Evolutionary conservation across 257 asterid species (phyloP).

Genomic region (Osmanthus fragrans): DNA sequence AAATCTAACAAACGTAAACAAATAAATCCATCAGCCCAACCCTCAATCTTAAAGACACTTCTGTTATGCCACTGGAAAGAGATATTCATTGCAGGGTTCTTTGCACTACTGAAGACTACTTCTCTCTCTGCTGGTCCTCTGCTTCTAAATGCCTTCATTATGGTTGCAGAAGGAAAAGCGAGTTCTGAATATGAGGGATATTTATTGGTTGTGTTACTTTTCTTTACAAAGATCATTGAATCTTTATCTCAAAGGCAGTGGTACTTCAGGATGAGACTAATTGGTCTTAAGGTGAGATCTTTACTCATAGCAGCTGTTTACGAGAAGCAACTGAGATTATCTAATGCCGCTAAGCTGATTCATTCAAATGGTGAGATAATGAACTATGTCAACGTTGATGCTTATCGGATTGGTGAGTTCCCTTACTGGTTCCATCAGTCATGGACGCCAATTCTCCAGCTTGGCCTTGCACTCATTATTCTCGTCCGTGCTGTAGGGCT

Average conservation of each 20-base stretch:
- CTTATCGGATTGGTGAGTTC: conserved; percentile 87
- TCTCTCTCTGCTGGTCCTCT: conserved; percentile 81
- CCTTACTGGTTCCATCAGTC: conserved; percentile 91
- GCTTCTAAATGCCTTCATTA: conserved; percentile 78
- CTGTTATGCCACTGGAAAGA: conserved; percentile 62
- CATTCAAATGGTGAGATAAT: conserved; percentile 91
- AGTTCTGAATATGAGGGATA: conserved; percentile 62
- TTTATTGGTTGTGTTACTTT: conserved; percentile 57
- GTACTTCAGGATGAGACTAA: conserved; percentile 73
- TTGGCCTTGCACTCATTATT: conserved; percentile 67
- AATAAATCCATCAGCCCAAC: conserved; percentile 35
- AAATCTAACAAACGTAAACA: conserved; percentile 41
- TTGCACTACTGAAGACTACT: conserved; percentile 64
- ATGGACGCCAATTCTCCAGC: conserved; percentile 86
- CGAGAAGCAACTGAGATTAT: conserved; percentile 70
- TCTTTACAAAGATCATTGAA: conserved; percentile 65
- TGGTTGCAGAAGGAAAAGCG: conserved; percentile 72
- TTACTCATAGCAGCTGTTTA: conserved; percentile 72
- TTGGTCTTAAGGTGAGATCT: conserved; percentile 73
- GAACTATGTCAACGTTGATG: conserved; percentile 86
- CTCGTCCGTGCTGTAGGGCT: conserved; percentile 73
- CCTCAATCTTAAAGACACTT: conserved; percentile 62
- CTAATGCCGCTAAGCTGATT: conserved; percentile 65
- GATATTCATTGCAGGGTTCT: conserved; percentile 65
- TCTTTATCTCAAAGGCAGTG: conserved; percentile 88